Evolutionary conservation across 164 flowering plant genomes (phyloP), one percentile per base, ranked within the genome.

Genomic region (Litsea cubeba): DNA sequence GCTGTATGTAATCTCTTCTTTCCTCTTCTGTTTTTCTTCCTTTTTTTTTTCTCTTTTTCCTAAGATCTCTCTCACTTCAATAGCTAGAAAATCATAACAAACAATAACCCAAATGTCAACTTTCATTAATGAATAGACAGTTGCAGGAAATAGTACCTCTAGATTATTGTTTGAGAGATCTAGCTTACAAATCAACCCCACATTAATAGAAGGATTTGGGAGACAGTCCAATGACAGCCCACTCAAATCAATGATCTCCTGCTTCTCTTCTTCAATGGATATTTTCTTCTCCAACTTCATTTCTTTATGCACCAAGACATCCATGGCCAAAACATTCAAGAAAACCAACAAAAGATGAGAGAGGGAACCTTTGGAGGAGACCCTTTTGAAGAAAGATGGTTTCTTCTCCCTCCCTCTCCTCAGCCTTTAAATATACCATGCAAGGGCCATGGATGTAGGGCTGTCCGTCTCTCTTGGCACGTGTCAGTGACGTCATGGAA

Each of bases 161-260:
- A 90, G 83, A 80, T 91, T 87, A 81, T 94, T 92, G 62, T 90
- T 92, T 79, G 97, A 92, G 74, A 91, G 88, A 73, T 94, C 95
- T 2, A 94, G 79, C 73, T 88, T 89, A 85, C 83, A 77, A 63
- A 94, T 88, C 69, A 78, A 24, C 5, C 80, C 83, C 10, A 90
- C 70, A 70, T 92, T 87, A 5, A 91, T 74, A 57, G 93, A 76
- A 50, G 91, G 83, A 69, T 70, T 88, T 11, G 97, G 95, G 1
- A 92, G 82, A 72, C 79, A 23, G 5, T 89, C 84, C 75, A 94
- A 75, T 17, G 85, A 83, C 89, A 89, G 71, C 6, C 93, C 91
- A 82, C 97, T 94, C 67, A 94, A 74, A 81, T 94, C 88, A 30
- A 92, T 77, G 14, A 82, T 76, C 67, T 88, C 86, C 60, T 77